Evolutionary conservation across 1,284 basidiomycete species (phyloP).

Genomic region (Ceratobasidium sp.): DNA sequence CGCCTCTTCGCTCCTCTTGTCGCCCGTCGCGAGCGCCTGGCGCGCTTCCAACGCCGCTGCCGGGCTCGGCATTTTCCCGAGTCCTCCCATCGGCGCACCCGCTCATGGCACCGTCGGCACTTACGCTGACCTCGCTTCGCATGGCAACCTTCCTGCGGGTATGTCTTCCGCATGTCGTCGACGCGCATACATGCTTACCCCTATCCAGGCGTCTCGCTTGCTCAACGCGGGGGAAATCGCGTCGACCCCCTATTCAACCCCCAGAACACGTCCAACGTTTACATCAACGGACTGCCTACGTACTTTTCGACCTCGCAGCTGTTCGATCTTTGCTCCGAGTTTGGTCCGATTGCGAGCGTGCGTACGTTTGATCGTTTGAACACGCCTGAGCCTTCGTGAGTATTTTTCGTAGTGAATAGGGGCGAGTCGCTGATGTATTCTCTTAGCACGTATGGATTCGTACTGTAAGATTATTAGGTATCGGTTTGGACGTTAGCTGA

Average conservation of each 20-base stretch:
- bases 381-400: conserved; percentile 58
- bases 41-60: conserved; percentile 18
- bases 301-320: conserved; percentile 74
- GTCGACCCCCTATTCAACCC: conserved; percentile 43
- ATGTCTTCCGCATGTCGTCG: neutral
- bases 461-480: conserved; percentile 67
- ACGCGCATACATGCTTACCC: neutral
- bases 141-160: conserved; percentile 9
- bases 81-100: conserved; percentile 23
- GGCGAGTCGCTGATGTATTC: neutral
- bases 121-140: conserved; percentile 33
- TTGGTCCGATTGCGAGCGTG: conserved; percentile 70
- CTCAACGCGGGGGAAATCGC: conserved; percentile 35
- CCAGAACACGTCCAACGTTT: conserved; percentile 65
- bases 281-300: conserved; percentile 76
- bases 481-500: neutral
- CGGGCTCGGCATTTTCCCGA: conserved; percentile 12
- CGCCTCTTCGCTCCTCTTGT: conserved; percentile 10
- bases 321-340: conserved; percentile 68
- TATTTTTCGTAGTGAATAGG: conserved; percentile 33
- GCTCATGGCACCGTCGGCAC: conserved; percentile 39
- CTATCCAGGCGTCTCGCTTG: conserved; percentile 20
- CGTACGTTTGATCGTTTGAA: conserved; percentile 72
- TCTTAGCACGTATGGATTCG: conserved; percentile 81
- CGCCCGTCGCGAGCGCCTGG: conserved; percentile 27